These are phyloP conservation scores for Aphanocladium album DNA, from an alignment of 2,329 filamentous ascomycete genomes.

Conservation along the genomic window DNA sequence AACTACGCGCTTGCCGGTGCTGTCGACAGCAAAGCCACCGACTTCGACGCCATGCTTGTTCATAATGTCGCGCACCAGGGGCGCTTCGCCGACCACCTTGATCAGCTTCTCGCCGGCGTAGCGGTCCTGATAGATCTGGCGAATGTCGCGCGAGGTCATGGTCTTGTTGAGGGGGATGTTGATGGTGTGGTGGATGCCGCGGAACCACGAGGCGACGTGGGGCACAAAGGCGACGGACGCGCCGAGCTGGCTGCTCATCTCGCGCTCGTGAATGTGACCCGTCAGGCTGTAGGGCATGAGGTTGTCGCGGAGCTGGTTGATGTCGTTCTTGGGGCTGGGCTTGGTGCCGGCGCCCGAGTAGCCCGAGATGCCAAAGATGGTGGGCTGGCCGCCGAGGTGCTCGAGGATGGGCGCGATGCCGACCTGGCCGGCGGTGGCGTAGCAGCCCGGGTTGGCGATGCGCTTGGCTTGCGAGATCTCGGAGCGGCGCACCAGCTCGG, in stretches of 20 bases:
- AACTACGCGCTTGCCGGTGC: conserved; percentile 81
- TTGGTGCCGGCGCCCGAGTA: conserved; percentile 96
- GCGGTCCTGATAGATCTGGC: conserved; percentile 91
- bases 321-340: conserved; percentile 89
- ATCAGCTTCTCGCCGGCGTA: conserved; percentile 95
- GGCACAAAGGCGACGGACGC: conserved; percentile 78
- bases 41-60: conserved; percentile 89
- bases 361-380: conserved; percentile 84
- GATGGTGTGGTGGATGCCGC: conserved; percentile 89
- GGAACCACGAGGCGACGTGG: conserved; percentile 84
- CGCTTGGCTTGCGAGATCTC: conserved; percentile 75
- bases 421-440: conserved; percentile 88
- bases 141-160: conserved; percentile 87
- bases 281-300: conserved; percentile 75
- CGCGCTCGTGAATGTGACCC: conserved; percentile 90
- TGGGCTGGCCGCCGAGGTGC: conserved; percentile 71
- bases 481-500: conserved; percentile 73
- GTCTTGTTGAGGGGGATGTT: conserved; percentile 79
- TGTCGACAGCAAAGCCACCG: conserved; percentile 91
- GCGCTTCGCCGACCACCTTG: conserved; percentile 84
- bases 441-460: conserved; percentile 93
- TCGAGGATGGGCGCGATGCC: conserved; percentile 79
- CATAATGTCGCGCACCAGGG: conserved; percentile 77
- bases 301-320: conserved; percentile 77
- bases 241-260: conserved; percentile 77